Conservation (phyloP, 163 green algal genomes). For the Smithsoniella earleae region DNA sequence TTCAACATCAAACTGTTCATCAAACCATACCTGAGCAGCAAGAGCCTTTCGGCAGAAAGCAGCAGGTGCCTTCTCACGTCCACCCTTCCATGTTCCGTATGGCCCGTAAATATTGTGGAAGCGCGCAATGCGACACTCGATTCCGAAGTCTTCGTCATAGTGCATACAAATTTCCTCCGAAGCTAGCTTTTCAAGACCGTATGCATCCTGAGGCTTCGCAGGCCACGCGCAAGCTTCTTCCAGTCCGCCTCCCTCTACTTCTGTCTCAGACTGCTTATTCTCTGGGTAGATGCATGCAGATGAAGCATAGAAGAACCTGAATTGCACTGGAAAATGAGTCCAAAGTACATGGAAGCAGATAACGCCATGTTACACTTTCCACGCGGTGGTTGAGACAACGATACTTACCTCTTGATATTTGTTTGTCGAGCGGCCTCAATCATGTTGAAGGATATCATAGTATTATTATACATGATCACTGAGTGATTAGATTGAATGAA, state of each 20-base stretch:
- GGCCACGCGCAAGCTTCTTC: conserved; percentile 95
- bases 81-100: conserved; percentile 98
- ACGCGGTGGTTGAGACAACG: too few relatives aligned
- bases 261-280: conserved; percentile 78
- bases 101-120: conserved; percentile 96
- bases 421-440: conserved; percentile 80
- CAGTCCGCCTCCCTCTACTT: conserved; percentile 86
- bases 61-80: conserved; percentile 96
- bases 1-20: too few relatives aligned
- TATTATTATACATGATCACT: conserved; percentile 99
- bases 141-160: conserved; percentile 96
- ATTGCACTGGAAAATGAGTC: too few relatives aligned
- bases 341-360: too few relatives aligned
- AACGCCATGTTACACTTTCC: too few relatives aligned
- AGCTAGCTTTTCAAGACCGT: conserved; percentile 97
- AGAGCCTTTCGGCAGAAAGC: conserved; percentile 95
- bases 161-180: conserved; percentile 96
- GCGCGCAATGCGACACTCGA: conserved; percentile 86
- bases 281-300: conserved; percentile 98
- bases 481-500: conserved; percentile 99
- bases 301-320: conserved; percentile 97
- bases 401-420: conserved; percentile 42
- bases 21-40: background rate
- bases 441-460: conserved; percentile 99
- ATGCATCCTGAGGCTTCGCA: conserved; percentile 95